These are phyloP conservation scores for Aspergillus indologenus DNA, from an alignment of 495 filamentous ascomycete species.

Conservation along the genomic window DNA sequence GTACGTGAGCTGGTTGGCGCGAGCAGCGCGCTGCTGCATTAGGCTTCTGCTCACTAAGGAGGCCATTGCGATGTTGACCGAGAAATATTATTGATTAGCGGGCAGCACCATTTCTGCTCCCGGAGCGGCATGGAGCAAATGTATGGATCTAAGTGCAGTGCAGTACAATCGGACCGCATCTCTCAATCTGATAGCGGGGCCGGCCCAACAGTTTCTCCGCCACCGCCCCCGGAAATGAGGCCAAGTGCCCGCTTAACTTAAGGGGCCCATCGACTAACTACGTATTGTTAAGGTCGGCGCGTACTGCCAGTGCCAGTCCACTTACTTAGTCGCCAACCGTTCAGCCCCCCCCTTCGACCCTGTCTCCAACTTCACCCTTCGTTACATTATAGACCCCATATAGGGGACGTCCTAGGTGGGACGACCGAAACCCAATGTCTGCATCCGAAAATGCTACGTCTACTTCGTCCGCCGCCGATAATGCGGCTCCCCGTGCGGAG, in stretches of 20 bases:
- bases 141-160: too few relatives aligned
- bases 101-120: background rate
- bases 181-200: conserved; percentile 8
- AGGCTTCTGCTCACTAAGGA: conserved; percentile 18
- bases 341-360: conserved; percentile 1
- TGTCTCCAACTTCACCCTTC: conserved; percentile 8
- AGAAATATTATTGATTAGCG: background rate
- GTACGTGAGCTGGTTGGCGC: conserved; percentile 13
- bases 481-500: conserved; percentile 48
- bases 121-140: background rate
- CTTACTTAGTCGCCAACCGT: background rate
- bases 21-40: conserved; percentile 10
- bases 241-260: conserved; percentile 29
- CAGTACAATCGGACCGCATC: background rate
- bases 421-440: conserved; percentile 36
- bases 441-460: conserved; percentile 32
- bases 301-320: background rate
- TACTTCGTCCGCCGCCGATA: conserved; percentile 29
- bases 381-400: conserved; percentile 12
- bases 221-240: conserved; percentile 27
- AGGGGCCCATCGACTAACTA: conserved; percentile 17
- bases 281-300: conserved; percentile 1
- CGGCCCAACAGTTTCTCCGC: conserved; percentile 41
- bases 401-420: conserved; percentile 26
- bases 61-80: conserved; percentile 8